Base-by-base conservation (phyloP, 2,329 filamentous ascomycete genomes). In the Cytospora leucostoma region DNA sequence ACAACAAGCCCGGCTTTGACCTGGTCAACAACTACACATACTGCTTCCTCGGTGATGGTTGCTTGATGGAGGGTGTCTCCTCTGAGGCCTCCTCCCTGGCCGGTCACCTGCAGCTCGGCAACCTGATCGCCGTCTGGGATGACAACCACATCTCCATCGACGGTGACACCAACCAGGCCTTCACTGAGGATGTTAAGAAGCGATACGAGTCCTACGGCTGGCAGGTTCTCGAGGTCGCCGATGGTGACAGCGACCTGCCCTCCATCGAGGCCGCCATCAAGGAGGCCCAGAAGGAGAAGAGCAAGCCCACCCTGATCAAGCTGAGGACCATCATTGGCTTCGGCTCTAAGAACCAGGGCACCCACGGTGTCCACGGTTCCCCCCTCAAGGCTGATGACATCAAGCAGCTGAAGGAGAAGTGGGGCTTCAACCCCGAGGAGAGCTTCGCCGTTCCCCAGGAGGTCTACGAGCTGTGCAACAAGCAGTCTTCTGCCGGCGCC, bases 71-170 rank as follows among this genome's bases (percentile, higher is more conserved):
- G 85, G 95, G 95, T 85, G 86, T 99, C 82, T 92, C 95, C 70
- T 87, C 87, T 75, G 95, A 99, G 84, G 94, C 95, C 73, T 92
- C 85, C 71, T 97, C 93, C 66, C 85, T 93, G 71, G 95, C 95
- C 71, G 95, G 95, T 75, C 95, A 99, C 83, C 86, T 98, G 79
- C 91, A 98, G 86, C 88, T 99, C 69, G 95, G 94, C 76, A 99
- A 98, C 86, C 84, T 99, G 74, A 98, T 98, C 80, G 88, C 87
- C 79, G 86, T 99, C 80, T 99, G 94, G 80, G 95, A 99, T 76
- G 95, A 99, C 85, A 99, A 99, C 87, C 91, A 97, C 79, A 98
- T 99, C 76, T 96, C 85, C 73, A 88, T 88, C 75, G 95, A 99
- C 75, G 95, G 95, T 79, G 90, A 97, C 84, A 98, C 91, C 81